A percentile compares a stretch with the other conserved stretches of the same genome.
phyloP scores from a whole-genome alignment of 805 yeast genomes.

The Saccharomycopsis vini region DNA sequence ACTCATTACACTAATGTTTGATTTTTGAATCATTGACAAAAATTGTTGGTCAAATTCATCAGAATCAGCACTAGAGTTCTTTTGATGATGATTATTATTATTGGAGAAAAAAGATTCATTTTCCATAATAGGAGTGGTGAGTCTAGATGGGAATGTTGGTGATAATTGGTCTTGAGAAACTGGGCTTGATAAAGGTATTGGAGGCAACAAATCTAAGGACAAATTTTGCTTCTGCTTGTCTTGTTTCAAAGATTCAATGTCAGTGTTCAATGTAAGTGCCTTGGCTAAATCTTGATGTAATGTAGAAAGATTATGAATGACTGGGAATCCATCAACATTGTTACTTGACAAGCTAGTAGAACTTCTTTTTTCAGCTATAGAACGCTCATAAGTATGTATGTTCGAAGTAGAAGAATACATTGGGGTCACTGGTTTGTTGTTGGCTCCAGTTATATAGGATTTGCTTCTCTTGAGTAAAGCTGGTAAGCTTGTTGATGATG shows the following conservation, averaged over 20 bases:
- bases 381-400: not conserved
- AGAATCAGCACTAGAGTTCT: not conserved
- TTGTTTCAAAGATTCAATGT: not conserved
- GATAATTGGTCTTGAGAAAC: conserved; percentile 15
- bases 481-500: conserved; percentile 18
- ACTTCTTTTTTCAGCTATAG: not conserved
- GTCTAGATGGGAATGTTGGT: conserved; percentile 15
- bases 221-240: not conserved
- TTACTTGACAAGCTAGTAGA: not conserved
- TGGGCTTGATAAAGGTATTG: conserved; percentile 16
- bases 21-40: not conserved
- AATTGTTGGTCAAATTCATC: not conserved
- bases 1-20: too few species aligned
- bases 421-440: not conserved
- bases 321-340: not conserved
- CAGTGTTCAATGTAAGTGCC: conserved; percentile 1
- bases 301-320: not conserved
- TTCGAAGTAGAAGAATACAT: not conserved
- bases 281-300: conserved; percentile 5
- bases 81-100: not conserved
- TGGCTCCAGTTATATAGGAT: conserved; percentile 1
- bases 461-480: conserved; percentile 14
- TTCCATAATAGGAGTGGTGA: conserved; percentile 17
- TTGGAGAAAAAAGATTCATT: conserved; percentile 5
- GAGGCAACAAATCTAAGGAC: conserved; percentile 16